Evolutionary conservation across 2,329 filamentous ascomycete species (phyloP), one percentile per base, ranked within the genome.

Genomic region (Setomelanomma holmii): DNA sequence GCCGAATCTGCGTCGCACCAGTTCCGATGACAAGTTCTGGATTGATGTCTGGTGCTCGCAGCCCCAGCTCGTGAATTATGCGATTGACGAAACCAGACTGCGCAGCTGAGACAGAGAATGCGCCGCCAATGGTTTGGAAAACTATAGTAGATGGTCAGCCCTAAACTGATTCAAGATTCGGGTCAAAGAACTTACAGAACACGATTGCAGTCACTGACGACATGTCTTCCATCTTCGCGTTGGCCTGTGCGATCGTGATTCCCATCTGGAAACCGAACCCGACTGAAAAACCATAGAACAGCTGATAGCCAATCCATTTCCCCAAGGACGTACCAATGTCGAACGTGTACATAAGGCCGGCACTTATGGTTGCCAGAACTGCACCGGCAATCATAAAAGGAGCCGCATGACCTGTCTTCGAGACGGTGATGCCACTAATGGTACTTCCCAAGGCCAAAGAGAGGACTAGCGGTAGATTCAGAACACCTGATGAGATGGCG

Each of bases 231-330:
- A 63, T 55, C 4, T 54, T 53, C 1, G 75, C 63, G 2, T 69
- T 63, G 8, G 71, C 75, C 36, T 79, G 75, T 0, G 64, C 72
- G 11, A 73, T 69, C 41, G 74, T 73, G 45, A 72, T 64, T 16
- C 67, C 69, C 35, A 76, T 39, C 30, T 54, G 49, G 27, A 62
- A 53, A 14, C 34, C 40, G 21, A 76, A 56, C 23, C 58, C 63
- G 6, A 72, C 44, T 6, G 78, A 79, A 22, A 75, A 55, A 4
- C 80, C 80, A 3, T 68, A 42, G 0, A 82, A 50, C 14, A 77
- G 67, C 49, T 82, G 78, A 57, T 78, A 82, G 4, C 79, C 80
- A 24, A 80, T 76, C 78, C 77, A 81, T 17, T 72, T 64, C 1
- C 56, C 66, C 1, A 65, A 63, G 0, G 68, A 54, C 5, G 76